These are phyloP conservation scores for Clarkia xantiana DNA, from an alignment of 345 rosid species.

Conservation along the genomic window DNA sequence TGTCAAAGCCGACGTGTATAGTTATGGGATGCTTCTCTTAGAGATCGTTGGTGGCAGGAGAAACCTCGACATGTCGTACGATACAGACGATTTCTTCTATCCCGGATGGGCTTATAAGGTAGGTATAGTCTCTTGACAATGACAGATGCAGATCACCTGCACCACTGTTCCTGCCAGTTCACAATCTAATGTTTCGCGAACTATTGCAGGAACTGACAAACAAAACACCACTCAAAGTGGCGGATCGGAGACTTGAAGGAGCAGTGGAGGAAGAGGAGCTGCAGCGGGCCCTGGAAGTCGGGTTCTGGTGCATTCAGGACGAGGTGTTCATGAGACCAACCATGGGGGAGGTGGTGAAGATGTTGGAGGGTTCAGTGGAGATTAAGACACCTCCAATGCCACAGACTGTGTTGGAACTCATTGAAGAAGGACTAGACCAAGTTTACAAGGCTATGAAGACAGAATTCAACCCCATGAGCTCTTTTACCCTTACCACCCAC, in stretches of 20 bases:
- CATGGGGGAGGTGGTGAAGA: conserved; percentile 65
- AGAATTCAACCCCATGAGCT: conserved; percentile 40
- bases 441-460: conserved; percentile 78
- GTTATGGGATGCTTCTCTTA: conserved; percentile 69
- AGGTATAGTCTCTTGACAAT: not conserved
- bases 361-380: conserved; percentile 45
- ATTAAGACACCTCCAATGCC: conserved; percentile 66
- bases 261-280: conserved; percentile 47
- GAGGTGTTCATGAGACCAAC: conserved; percentile 48
- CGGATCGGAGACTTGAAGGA: conserved; percentile 31
- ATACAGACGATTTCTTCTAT: conserved; percentile 54
- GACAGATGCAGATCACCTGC: too few relatives aligned
- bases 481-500: conserved; percentile 30
- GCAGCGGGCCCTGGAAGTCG: conserved; percentile 37
- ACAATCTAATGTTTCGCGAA: too few relatives aligned
- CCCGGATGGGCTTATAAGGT: conserved; percentile 92
- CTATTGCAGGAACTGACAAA: conserved; percentile 28
- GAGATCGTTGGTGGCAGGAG: conserved; percentile 66
- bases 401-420: conserved; percentile 57
- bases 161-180: too few relatives aligned
- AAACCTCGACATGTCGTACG: conserved; percentile 52
- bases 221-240: conserved; percentile 33
- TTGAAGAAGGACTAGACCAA: conserved; percentile 77
- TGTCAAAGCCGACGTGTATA: conserved; percentile 73
- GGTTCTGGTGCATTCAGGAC: conserved; percentile 70